Conservation (phyloP, 1,284 basidiomycete species). For the Rhodotorula sp. region DNA sequence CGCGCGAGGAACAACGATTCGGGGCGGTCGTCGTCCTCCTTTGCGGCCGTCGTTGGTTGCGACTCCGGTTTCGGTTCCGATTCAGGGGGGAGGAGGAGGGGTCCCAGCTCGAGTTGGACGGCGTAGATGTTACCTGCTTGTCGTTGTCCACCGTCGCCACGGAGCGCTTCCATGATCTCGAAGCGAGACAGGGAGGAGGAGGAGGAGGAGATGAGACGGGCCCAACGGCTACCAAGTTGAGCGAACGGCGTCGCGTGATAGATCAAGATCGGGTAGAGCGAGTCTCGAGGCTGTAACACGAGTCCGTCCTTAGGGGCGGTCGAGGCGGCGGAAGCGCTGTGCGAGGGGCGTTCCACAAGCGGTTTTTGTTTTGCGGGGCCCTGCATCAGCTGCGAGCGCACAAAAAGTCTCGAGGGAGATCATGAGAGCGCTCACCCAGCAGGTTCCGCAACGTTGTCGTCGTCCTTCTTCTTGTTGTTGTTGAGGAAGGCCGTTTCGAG, state of each 20-base stretch:
- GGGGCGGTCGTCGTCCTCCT: no score
- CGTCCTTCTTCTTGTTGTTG: no score
- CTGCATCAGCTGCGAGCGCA: not conserved
- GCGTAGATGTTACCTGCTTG: not conserved
- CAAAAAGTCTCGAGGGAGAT: not conserved
- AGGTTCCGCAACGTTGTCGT: not conserved
- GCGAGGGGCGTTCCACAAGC: not conserved
- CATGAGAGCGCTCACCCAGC: not conserved
- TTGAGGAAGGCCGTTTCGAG: not conserved
- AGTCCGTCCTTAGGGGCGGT: not conserved
- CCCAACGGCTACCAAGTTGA: not conserved
- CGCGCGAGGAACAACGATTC: no score
- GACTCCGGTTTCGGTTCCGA: not conserved
- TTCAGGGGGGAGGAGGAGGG: not conserved
- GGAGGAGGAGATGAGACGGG: not conserved
- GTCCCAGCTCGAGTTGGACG: not conserved
- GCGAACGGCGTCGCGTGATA: constrained; percentile 4
- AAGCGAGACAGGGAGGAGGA: no score
- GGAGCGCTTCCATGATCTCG: not conserved
- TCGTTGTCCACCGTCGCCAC: no score
- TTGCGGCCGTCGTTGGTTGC: no score
- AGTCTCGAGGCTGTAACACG: not conserved
- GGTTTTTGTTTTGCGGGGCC: not conserved
- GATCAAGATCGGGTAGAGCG: constrained; percentile 8
- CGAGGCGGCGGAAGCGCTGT: not conserved